A percentile compares a stretch with the other conserved stretches of the same genome.
phyloP scores from a whole-genome alignment of 2,329 filamentous ascomycete genomes.

The Fusarium marasasianum region DNA sequence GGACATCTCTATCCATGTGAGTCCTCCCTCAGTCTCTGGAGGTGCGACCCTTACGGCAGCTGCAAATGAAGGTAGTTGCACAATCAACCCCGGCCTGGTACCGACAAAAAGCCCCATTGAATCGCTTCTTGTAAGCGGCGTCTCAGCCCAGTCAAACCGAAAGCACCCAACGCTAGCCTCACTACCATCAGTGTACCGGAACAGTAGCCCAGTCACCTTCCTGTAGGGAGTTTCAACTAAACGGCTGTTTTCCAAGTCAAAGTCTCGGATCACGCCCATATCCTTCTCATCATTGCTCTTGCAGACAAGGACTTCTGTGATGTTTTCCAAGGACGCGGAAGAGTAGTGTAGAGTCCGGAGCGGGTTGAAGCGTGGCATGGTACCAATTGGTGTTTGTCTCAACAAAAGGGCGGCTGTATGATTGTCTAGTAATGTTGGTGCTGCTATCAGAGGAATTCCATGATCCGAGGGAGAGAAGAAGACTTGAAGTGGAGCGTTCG shows the following conservation, averaged over 20 bases:
- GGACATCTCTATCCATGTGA: not conserved
- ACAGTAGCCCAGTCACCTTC: not conserved
- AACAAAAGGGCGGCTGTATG: not conserved
- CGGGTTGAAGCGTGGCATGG: not conserved
- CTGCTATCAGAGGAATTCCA: not conserved
- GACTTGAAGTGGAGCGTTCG: not conserved
- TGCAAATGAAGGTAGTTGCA: not conserved
- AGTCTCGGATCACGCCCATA: not conserved
- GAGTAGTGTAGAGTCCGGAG: not conserved
- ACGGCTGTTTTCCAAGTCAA: not conserved
- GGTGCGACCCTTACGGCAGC: not conserved
- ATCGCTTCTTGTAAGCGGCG: not conserved
- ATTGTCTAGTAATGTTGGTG: not conserved
- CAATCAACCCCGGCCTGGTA: not conserved
- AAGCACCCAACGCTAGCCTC: conserved; percentile 11
- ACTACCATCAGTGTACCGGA: not conserved
- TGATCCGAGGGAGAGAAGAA: not conserved
- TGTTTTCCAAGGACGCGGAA: not conserved
- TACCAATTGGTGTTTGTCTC: not conserved
- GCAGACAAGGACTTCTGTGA: not conserved
- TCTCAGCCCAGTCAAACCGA: not conserved
- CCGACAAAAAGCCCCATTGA: not conserved
- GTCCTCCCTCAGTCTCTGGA: not conserved
- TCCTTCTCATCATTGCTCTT: not conserved
- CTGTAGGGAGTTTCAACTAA: not conserved